Evolutionary conservation across 495 filamentous ascomycete species (phyloP).

Genomic region (Tuber magnatum): DNA sequence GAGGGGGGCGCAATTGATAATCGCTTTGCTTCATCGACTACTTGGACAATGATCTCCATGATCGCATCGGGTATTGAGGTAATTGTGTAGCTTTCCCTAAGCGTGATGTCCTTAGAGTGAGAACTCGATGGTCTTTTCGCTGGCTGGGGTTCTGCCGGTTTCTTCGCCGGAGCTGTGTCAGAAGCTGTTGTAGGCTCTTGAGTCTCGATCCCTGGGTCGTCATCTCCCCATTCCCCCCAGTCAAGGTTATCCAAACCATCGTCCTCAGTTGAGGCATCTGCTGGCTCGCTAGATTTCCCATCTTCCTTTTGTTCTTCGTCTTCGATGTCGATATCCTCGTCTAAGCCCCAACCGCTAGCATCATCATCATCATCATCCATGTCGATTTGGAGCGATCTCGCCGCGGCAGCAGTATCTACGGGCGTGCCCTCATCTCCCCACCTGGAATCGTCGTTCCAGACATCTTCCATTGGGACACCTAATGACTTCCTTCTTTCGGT

Average conservation of each 20-base stretch:
- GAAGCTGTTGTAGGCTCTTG: slow-evolving; percentile 20
- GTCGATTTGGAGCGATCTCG: slow-evolving; percentile 24
- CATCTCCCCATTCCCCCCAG: slow-evolving; percentile 40
- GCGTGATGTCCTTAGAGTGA: slow-evolving; percentile 55
- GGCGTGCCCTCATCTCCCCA: slow-evolving; percentile 41
- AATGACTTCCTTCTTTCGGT: slow-evolving; percentile 56
- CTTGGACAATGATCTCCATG: slow-evolving; percentile 59
- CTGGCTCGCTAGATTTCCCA: slow-evolving; percentile 11
- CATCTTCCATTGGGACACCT: slow-evolving; percentile 46
- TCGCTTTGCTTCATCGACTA: slow-evolving; percentile 46
- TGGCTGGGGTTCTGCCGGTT: slow-evolving; percentile 17
- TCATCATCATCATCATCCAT: slow-evolving; percentile 50
- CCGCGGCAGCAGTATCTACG: slow-evolving; percentile 9
- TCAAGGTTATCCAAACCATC: slow-evolving; percentile 37
- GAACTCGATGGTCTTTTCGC: background rate
- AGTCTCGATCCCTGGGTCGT: slow-evolving; percentile 23
- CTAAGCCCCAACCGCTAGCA: slow-evolving; percentile 55
- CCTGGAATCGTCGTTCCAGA: slow-evolving; percentile 43
- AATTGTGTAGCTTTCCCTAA: slow-evolving; percentile 80
- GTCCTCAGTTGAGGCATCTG: slow-evolving; percentile 13
- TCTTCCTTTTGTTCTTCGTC: slow-evolving; percentile 30
- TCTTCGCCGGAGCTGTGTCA: slow-evolving; percentile 18
- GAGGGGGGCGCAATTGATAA: slow-evolving; percentile 43
- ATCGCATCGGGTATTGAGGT: slow-evolving; percentile 76
- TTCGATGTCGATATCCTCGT: slow-evolving; percentile 46